Evolutionary conservation across 164 flowering plant species (phyloP).

Genomic region (Protea cynaroides): DNA sequence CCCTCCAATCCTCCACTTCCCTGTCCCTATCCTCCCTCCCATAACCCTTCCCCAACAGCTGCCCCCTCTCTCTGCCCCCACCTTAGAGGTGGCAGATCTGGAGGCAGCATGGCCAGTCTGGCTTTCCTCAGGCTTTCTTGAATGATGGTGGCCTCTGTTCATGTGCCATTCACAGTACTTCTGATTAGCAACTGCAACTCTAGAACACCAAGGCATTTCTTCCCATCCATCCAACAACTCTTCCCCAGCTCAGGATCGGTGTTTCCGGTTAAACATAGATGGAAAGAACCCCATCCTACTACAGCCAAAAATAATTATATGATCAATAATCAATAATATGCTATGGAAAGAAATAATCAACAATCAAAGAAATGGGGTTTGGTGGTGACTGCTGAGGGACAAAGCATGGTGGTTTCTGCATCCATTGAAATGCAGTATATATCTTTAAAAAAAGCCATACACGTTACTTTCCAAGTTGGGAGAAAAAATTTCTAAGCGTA

Average conservation of each 20-base stretch:
- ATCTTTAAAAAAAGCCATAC: not conserved
- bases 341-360: too few species aligned
- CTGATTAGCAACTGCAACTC: slow-evolving; percentile 88
- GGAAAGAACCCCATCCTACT: slow-evolving; percentile 94
- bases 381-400: too few species aligned
- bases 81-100: slow-evolving; percentile 40
- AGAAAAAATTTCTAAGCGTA: not conserved
- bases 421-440: not conserved
- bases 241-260: slow-evolving; percentile 94
- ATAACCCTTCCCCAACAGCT: too few species aligned
- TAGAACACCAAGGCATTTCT: slow-evolving; percentile 99
- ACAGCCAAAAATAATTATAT: not conserved
- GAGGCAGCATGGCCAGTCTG: slow-evolving; percentile 68
- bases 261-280: slow-evolving; percentile 72
- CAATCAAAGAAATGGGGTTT: too few species aligned
- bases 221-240: slow-evolving; percentile 92
- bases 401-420: not conserved
- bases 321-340: too few species aligned
- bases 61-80: too few species aligned
- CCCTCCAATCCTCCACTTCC: too few species aligned
- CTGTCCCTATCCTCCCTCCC: too few species aligned
- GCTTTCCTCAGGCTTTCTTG: slow-evolving; percentile 99
- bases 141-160: slow-evolving; percentile 97
- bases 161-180: slow-evolving; percentile 96
- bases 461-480: too few species aligned